Base-by-base conservation (phyloP, 345 rosid species). In the Eucalyptus tenuipes region DNA sequence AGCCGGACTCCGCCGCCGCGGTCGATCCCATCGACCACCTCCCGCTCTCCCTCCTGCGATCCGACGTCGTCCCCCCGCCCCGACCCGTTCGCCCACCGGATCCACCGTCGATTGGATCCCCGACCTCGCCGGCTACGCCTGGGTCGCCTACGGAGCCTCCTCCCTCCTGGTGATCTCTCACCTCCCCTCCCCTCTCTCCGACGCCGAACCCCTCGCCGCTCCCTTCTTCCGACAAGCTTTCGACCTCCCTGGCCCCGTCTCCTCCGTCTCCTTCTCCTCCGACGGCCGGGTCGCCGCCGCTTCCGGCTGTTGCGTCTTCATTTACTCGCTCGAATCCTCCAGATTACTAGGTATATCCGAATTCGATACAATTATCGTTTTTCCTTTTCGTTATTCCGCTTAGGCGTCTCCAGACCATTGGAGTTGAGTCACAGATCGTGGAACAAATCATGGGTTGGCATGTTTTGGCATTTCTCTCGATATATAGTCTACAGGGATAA, bases 61-160 rank as follows among this genome's bases (percentile, higher is more conserved):
- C 96, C 89, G 98, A 97, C 68, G 88, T 68, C 89, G 89, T 96
- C 49, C 97, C 99, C 93, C 97, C 10, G 96, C 97, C 57, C 97
- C 99, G 45, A 93, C 92, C 68, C 94, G 93, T 89, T 95, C 96
- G 45, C 64, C 90, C 86, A 50, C 88, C 86, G 91, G 91, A 20
- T 94, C 95, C 81, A 90, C 97, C 91, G 90, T 95, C 90, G 99
- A 97, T 90, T 96, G 98, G 98, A 90, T 97, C 57, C 96, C 99
- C 16, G 99, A 95, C 88, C 95, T 94, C 87, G 91, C 93, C 44
- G 97, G 99, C 90, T 92, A 94, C 96, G 94, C 99, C 93, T 97
- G 99, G 99, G 94, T 95, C 61, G 99, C 98, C 22, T 97, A 96
- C 89, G 98, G 98, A 33, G 98, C 99, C 24, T 97, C 99, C 88